These are phyloP conservation scores for Hansenula anomala DNA, from an alignment of 1,139 yeast genomes.

Conservation along the genomic window DNA sequence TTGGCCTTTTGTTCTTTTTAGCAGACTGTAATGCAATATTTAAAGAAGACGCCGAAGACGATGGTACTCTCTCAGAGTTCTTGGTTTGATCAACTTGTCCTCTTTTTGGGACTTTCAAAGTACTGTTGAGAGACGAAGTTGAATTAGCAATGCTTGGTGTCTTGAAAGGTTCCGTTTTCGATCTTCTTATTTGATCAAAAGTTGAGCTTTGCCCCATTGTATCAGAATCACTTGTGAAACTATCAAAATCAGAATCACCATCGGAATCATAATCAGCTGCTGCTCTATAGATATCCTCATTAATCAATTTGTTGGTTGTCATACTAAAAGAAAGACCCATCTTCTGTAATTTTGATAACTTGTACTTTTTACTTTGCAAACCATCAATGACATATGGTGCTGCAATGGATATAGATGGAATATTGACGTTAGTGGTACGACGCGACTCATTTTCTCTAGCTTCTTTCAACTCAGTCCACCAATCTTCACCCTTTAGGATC, in stretches of 20 bases:
- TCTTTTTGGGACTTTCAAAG: conserved; percentile 3
- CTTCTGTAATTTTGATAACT: conserved; percentile 58
- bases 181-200: conserved; percentile 11
- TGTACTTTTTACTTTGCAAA: conserved; percentile 29
- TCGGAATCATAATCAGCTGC: conserved; percentile 24
- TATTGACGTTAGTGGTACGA: conserved; percentile 14
- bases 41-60: conserved; percentile 4
- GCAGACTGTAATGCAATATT: conserved; percentile 3
- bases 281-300: conserved; percentile 29
- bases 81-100: conserved; percentile 1
- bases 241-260: conserved; percentile 14
- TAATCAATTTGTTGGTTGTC: conserved; percentile 50
- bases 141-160: conserved; percentile 18
- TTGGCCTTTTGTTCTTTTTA: conserved; percentile 48
- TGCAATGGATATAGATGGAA: conserved; percentile 16
- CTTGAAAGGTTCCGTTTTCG: conserved; percentile 11
- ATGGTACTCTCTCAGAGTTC: conserved; percentile 22
- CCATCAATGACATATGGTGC: conserved; percentile 18
- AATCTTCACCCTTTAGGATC: conserved; percentile 36
- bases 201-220: conserved; percentile 6
- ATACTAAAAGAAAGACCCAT: conserved; percentile 74
- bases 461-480: conserved; percentile 65
- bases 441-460: conserved; percentile 38
- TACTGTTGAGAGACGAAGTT: conserved; percentile 10
- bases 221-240: conserved; percentile 13